Base-by-base conservation (phyloP, 805 yeast genomes). In the Lachancea cidri region DNA sequence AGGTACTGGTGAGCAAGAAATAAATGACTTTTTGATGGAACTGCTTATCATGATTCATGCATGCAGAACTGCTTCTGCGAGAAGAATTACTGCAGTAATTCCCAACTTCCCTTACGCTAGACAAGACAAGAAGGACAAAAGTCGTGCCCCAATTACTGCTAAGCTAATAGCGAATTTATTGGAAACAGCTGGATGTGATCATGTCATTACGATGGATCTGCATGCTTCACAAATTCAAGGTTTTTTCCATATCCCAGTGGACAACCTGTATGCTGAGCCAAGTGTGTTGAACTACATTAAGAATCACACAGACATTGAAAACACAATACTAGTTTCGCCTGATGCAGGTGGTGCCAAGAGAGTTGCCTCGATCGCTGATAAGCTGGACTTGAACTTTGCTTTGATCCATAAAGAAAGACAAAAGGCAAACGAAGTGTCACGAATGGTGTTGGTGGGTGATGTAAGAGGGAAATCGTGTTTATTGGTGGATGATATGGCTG, bases 191-290 rank as follows among this genome's bases (percentile, higher is more conserved):
- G 94, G 94, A 2, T 85, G 91, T 63, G 80, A 83, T 56, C 94
- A 85, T 62, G 86, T 85, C 17, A 84, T 85, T 54, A 85, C 94
- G 16, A 81, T 85, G 89, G 94, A 85, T 58, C 65, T 85, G 50
- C 94, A 85, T 58, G 93, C 93, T n/a, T 79, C 89, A 17, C 94
- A 85, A 60, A 85, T 85, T 53, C 94, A 85, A 65, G 94, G 94
- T 5, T 85, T 85, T 56, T 85, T 85, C 52, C 80, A 79, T 48
- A 82, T 81, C 17, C 94, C 94, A 2, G 93, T 83, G 16, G 94
- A 85, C 62, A 85, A 85, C 59, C 65, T 85, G 52, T 85, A 85
- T 55, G 91, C 91, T 17, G 94, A 85, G 64, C 93, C 93, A 40
- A 74, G 81, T 50, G 89, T 83, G 25, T 80, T 85, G 31, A 71